Base-by-base conservation (phyloP, 78 protist species). In the Dictyostelium citrinum region DNA sequence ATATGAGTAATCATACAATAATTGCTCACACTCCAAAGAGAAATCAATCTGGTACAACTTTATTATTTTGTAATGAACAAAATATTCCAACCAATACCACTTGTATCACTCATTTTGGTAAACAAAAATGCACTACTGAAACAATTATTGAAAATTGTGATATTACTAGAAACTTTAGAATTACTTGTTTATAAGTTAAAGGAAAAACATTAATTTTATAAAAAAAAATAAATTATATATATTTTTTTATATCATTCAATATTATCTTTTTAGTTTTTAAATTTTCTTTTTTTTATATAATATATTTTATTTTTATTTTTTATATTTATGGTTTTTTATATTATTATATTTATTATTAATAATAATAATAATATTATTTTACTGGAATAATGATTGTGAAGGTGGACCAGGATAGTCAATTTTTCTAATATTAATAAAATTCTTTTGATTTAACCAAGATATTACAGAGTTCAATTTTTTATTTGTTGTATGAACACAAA, bases 351-450 rank as follows among this genome's bases (percentile, higher is more conserved):
- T 64, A 1, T 27, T 10, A 29, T 29, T 37, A 37, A 37, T 37
- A 37, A 4, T 37, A 37, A 4, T 37, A 37, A 4, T 37, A 39
- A 2, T 39, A 39, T 39, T 39, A 39, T 39, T 39, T 78, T 46
- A 78, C n/a, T 46, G 58, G 20, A 80, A 80, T 55, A 80, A 33
- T 1, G 84, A 22, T 55, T 80, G 72, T 29, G 75, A 24, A 24
- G 84, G 72, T 14, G 84, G 58, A 12, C 84, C 84, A 58, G 43
- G 84, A 5, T 16, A 17, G 17, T 49, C 17, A 45, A 80, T 39
- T 20, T 33, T 80, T 27, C 64, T 55, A 35, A 80, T 58, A 35
- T 55, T 49, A 55, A 55, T 55, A 43, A 39, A 80, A 8, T 80
- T 31, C 35, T 35, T 46, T 10, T 16, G n/a, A 33, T 16, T 16